These are phyloP conservation scores for Ilex aquifolium DNA, from an alignment of 257 asterid genomes.

Conservation along the genomic window DNA sequence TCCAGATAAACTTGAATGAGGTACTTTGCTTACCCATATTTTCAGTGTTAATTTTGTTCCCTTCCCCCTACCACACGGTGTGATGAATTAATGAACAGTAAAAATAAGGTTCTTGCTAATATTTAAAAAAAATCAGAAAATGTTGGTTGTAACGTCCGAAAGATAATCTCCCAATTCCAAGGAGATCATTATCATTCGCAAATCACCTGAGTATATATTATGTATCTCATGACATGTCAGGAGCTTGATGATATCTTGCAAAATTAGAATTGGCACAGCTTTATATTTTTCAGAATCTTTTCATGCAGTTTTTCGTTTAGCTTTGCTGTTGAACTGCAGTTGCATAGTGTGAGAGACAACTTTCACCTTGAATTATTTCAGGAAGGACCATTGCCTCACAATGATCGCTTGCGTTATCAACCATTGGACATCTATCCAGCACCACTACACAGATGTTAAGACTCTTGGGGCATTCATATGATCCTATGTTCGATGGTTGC, in stretches of 20 bases:
- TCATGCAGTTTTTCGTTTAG: not conserved
- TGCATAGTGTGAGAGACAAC: not conserved
- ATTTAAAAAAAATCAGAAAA: no score
- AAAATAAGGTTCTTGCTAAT: no score
- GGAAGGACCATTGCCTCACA: slow-evolving; percentile 83
- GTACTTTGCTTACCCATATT: slow-evolving; percentile 23
- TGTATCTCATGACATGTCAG: no score
- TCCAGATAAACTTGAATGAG: slow-evolving; percentile 70
- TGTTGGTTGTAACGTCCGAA: no score
- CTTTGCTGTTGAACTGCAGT: not conserved
- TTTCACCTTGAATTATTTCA: slow-evolving; percentile 20
- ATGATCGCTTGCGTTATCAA: slow-evolving; percentile 50
- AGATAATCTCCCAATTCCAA: no score
- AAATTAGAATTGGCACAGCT: no score
- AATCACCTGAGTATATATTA: no score
- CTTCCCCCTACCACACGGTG: not conserved
- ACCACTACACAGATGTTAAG: slow-evolving; percentile 72
- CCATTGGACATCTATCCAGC: slow-evolving; percentile 92
- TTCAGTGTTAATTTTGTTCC: not conserved
- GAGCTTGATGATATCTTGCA: no score
- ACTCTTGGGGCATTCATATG: slow-evolving; percentile 1
- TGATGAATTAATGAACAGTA: no score
- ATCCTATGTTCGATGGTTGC: no score
- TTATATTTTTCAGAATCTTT: no score
- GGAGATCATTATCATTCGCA: no score